A percentile compares a stretch with the other conserved stretches of the same genome.
phyloP scores from a whole-genome alignment of 2,329 filamentous ascomycete genomes.

The Aureobasidium musti region DNA sequence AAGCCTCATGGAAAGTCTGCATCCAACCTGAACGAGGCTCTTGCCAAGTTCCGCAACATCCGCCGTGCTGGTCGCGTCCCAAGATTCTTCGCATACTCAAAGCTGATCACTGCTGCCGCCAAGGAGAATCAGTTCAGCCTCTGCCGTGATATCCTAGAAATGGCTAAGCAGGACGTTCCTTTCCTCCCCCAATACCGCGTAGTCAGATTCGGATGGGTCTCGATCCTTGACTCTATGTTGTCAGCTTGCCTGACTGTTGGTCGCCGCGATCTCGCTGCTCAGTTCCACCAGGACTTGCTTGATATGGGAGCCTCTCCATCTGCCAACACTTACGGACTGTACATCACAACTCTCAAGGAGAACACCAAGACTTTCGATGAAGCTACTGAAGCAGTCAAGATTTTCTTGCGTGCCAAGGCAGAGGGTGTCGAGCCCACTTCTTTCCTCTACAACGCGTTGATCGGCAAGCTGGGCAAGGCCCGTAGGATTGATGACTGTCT shows the following conservation, averaged over 20 bases:
- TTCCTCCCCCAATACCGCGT: slow-evolving; percentile 79
- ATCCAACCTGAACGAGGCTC: slow-evolving; percentile 70
- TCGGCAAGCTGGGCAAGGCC: slow-evolving; percentile 97
- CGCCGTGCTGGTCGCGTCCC: slow-evolving; percentile 88
- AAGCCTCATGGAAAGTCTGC: slow-evolving; percentile 72
- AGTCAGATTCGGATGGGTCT: slow-evolving; percentile 93
- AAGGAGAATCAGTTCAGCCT: slow-evolving; percentile 79
- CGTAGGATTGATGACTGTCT: slow-evolving; percentile 97
- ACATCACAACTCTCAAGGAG: slow-evolving; percentile 98
- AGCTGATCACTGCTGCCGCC: slow-evolving; percentile 89
- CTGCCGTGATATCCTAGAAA: slow-evolving; percentile 81
- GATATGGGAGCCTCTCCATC: slow-evolving; percentile 89
- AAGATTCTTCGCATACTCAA: slow-evolving; percentile 94
- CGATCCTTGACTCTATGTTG: slow-evolving; percentile 95
- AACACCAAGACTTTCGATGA: slow-evolving; percentile 98
- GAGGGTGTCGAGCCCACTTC: slow-evolving; percentile 96
- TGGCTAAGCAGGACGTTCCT: slow-evolving; percentile 87
- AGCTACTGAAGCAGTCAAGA: slow-evolving; percentile 93
- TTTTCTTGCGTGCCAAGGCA: slow-evolving; percentile 89
- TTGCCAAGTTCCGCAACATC: slow-evolving; percentile 87
- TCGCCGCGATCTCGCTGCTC: slow-evolving; percentile 75
- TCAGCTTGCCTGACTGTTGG: slow-evolving; percentile 84
- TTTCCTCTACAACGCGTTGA: slow-evolving; percentile 96
- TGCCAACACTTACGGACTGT: slow-evolving; percentile 95
- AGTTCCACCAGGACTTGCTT: slow-evolving; percentile 88